Evolutionary conservation across 2,329 filamentous ascomycete species (phyloP).

Genomic region (Colletotrichum cereale): DNA sequence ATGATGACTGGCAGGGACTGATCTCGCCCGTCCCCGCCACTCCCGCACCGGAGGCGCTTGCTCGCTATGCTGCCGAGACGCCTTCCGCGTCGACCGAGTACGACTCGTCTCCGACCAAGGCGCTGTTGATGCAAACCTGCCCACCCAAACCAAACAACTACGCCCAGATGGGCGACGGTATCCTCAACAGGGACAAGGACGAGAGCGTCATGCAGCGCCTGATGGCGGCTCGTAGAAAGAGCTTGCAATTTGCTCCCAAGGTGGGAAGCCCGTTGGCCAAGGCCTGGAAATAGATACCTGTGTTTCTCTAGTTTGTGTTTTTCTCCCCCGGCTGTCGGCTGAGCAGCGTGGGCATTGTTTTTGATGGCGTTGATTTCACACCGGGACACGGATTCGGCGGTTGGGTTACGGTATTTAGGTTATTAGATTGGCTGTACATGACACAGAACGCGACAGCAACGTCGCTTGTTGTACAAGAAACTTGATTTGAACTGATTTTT

Average conservation of each 20-base stretch:
- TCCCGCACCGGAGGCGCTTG: constrained; percentile 67
- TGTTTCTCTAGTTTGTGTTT: neutral
- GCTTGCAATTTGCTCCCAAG: constrained; percentile 81
- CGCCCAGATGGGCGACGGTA: constrained; percentile 56
- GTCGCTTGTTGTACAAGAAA: constrained; percentile 10
- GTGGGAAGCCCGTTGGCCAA: constrained; percentile 78
- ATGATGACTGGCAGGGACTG: constrained; percentile 58
- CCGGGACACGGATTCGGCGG: constrained; percentile 12
- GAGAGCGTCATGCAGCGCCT: constrained; percentile 71
- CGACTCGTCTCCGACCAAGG: constrained; percentile 52
- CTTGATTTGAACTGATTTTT: constrained; percentile 2
- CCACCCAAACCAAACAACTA: constrained; percentile 62
- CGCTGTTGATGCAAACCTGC: constrained; percentile 65
- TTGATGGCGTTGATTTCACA: constrained; percentile 25
- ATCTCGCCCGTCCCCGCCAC: constrained; percentile 71
- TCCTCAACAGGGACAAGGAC: constrained; percentile 65
- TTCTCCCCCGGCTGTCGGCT: neutral
- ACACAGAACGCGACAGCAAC: constrained; percentile 21
- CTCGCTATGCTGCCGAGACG: constrained; percentile 64
- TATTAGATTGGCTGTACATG: constrained; percentile 32
- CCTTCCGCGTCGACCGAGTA: constrained; percentile 52
- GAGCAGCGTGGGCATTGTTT: constrained; percentile 11
- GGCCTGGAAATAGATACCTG: constrained; percentile 57
- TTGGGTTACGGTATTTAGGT: constrained; percentile 27
- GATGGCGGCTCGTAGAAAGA: constrained; percentile 81